Evolutionary conservation across 495 filamentous ascomycete species (phyloP).

Genomic region (Cercophora sp.): DNA sequence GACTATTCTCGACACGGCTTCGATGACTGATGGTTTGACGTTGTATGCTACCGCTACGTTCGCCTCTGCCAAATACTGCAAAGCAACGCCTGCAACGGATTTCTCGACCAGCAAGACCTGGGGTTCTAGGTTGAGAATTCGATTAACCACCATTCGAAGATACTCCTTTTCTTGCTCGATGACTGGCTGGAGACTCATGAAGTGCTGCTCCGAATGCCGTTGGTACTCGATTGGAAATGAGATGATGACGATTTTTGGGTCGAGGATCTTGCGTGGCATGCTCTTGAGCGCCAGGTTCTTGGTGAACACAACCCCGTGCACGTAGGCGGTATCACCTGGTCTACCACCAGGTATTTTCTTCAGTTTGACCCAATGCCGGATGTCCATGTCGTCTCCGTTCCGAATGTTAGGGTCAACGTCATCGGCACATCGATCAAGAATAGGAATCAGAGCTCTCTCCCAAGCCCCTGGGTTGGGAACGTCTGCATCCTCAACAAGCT

Average conservation of each 20-base stretch:
- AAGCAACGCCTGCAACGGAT: slow-evolving; percentile 82
- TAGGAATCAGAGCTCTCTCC: slow-evolving; percentile 89
- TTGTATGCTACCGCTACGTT: slow-evolving; percentile 92
- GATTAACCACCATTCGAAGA: slow-evolving; percentile 82
- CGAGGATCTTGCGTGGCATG: slow-evolving; percentile 82
- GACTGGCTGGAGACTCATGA: slow-evolving; percentile 97
- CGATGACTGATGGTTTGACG: slow-evolving; percentile 91
- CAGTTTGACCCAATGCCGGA: slow-evolving; percentile 96
- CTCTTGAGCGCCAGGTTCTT: slow-evolving; percentile 94
- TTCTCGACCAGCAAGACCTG: slow-evolving; percentile 84
- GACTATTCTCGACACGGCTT: slow-evolving; percentile 87
- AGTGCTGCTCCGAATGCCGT: slow-evolving; percentile 82
- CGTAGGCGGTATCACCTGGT: slow-evolving; percentile 87
- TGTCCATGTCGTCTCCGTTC: slow-evolving; percentile 89
- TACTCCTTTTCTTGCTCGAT: slow-evolving; percentile 97
- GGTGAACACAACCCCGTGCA: slow-evolving; percentile 93
- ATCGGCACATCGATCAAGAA: slow-evolving; percentile 85
- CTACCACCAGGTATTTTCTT: slow-evolving; percentile 91
- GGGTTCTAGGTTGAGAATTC: slow-evolving; percentile 82
- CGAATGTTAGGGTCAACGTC: slow-evolving; percentile 92
- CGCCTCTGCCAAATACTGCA: slow-evolving; percentile 81
- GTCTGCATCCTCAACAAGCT: slow-evolving; percentile 73
- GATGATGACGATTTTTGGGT: slow-evolving; percentile 86
- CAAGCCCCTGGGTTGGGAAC: slow-evolving; percentile 70
- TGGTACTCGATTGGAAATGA: slow-evolving; percentile 96